These are phyloP conservation scores for Ophiostoma sp. DNA, from an alignment of 2,329 filamentous ascomycete genomes.

Conservation along the genomic window DNA sequence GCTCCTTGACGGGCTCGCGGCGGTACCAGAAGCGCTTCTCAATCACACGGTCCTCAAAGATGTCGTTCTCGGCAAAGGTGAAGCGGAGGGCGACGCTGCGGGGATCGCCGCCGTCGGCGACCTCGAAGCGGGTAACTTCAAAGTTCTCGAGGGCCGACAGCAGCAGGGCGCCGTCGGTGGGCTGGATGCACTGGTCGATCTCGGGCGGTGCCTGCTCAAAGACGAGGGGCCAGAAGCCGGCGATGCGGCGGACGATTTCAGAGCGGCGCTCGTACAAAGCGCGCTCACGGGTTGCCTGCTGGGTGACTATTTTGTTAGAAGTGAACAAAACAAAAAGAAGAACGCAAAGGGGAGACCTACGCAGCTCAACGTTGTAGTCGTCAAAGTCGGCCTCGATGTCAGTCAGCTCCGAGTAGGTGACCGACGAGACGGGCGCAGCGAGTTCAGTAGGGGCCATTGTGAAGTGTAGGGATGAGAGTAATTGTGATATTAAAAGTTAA, in stretches of 20 bases:
- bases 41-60: constrained; percentile 74
- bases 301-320: constrained; percentile 18
- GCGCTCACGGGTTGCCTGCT: constrained; percentile 66
- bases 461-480: neutral
- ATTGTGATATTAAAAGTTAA: neutral
- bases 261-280: constrained; percentile 77
- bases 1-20: constrained; percentile 20
- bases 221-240: constrained; percentile 93
- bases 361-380: constrained; percentile 76
- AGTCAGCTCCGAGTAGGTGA: constrained; percentile 74
- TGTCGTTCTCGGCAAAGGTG: constrained; percentile 77
- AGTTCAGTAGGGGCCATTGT: constrained; percentile 30
- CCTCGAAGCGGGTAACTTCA: constrained; percentile 77
- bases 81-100: constrained; percentile 76
- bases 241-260: constrained; percentile 68
- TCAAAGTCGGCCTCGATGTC: constrained; percentile 83
- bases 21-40: constrained; percentile 94
- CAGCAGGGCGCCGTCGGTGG: constrained; percentile 73
- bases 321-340: neutral
- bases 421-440: constrained; percentile 38
- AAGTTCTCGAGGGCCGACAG: constrained; percentile 66
- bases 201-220: constrained; percentile 83
- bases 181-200: constrained; percentile 84
- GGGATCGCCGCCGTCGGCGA: constrained; percentile 68
- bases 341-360: constrained; percentile 54